Evolutionary conservation across 176 grass and related monocot genomes (phyloP).

Genomic region (Cenchrus americanus): DNA sequence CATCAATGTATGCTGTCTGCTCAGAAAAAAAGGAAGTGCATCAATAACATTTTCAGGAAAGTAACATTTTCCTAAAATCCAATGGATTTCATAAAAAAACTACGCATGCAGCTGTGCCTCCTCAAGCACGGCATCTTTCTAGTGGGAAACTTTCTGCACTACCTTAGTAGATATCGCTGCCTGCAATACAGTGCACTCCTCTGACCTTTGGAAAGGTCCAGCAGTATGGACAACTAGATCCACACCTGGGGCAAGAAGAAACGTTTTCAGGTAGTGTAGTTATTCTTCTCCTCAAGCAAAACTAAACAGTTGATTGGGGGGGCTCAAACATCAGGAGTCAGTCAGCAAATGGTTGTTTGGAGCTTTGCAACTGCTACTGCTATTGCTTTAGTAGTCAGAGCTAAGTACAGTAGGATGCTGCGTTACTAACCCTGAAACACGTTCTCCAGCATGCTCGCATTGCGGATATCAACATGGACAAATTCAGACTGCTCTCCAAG

Average conservation of each 20-base stretch:
- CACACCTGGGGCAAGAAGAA: slow-evolving; percentile 42
- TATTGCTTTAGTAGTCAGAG: no score
- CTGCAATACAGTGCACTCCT: slow-evolving; percentile 70
- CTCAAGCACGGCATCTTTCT: background rate
- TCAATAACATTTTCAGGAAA: slow-evolving; percentile 4
- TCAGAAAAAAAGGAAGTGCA: slow-evolving; percentile 12
- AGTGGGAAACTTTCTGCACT: background rate
- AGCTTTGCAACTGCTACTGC: no score
- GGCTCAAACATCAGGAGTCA: no score
- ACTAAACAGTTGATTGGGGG: background rate
- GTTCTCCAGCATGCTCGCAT: slow-evolving; percentile 59
- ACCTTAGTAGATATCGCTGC: slow-evolving; percentile 92
- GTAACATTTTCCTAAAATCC: background rate
- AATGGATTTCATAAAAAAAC: background rate
- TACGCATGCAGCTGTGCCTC: no score
- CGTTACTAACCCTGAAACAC: slow-evolving; percentile 53
- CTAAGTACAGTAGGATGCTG: no score
- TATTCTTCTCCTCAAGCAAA: background rate
- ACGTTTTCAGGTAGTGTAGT: background rate
- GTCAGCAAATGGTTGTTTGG: no score
- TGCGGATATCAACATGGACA: slow-evolving; percentile 64
- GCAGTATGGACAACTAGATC: slow-evolving; percentile 89
- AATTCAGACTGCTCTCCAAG: slow-evolving; percentile 71
- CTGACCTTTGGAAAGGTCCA: slow-evolving; percentile 76
- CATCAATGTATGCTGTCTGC: slow-evolving; percentile 89